phyloP scores from a whole-genome alignment of 2,329 filamentous ascomycete genomes.

The Alternaria solani region DNA sequence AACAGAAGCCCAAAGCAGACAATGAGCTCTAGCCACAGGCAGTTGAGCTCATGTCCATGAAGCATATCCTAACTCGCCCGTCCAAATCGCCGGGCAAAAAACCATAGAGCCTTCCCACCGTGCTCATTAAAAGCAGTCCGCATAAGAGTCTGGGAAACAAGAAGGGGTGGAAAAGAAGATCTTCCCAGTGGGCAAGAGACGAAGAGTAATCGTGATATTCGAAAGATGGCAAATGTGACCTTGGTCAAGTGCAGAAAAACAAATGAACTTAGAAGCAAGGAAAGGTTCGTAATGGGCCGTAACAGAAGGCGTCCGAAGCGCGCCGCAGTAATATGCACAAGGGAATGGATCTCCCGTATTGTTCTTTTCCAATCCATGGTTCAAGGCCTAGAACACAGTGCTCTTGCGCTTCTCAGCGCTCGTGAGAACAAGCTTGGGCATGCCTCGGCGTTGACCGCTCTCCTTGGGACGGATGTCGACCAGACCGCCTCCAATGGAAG shows the following conservation, averaged over 20 bases:
- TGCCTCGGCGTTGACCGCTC: slow-evolving; percentile 73
- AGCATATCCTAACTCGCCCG: slow-evolving; percentile 21
- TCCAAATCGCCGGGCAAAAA: slow-evolving; percentile 25
- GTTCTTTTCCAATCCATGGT: slow-evolving; percentile 22
- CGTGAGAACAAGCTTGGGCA: slow-evolving; percentile 85
- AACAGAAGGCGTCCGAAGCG: slow-evolving; percentile 37
- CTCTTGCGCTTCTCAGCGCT: slow-evolving; percentile 91
- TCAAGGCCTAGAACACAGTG: slow-evolving; percentile 61
- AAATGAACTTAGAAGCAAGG: slow-evolving; percentile 36
- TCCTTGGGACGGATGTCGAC: slow-evolving; percentile 61
- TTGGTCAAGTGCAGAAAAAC: slow-evolving; percentile 35
- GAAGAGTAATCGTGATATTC: slow-evolving; percentile 43
- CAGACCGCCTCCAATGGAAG: slow-evolving; percentile 64
- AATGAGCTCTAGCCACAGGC: slow-evolving; percentile 49
- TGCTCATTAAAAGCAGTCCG: slow-evolving; percentile 49
- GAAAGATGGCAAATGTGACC: slow-evolving; percentile 29
- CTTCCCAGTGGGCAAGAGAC: slow-evolving; percentile 33
- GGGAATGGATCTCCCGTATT: slow-evolving; percentile 27
- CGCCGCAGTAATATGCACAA: slow-evolving; percentile 50
- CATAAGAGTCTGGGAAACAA: slow-evolving; percentile 36
- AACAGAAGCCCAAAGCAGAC: slow-evolving; percentile 42
- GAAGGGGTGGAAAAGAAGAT: slow-evolving; percentile 37
- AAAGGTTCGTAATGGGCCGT: slow-evolving; percentile 51
- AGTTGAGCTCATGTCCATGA: slow-evolving; percentile 39
- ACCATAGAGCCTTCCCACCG: slow-evolving; percentile 33